Conservation (phyloP, 2,329 filamentous ascomycete species). For the Pezicula carpinea region DNA sequence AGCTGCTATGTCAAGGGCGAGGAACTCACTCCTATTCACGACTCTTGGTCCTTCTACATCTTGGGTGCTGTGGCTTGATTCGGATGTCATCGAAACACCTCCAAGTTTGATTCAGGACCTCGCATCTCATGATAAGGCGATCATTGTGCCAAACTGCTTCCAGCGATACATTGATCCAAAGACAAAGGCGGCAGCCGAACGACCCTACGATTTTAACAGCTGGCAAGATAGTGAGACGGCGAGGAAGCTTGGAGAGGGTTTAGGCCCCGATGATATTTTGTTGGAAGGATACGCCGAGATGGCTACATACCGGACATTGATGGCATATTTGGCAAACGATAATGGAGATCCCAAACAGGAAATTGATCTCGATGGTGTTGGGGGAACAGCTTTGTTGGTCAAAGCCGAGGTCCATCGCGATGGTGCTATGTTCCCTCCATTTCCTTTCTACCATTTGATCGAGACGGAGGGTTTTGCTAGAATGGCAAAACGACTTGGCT, state of each 20-base stretch:
- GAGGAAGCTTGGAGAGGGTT: slow-evolving; percentile 66
- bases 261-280: slow-evolving; percentile 89
- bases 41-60: slow-evolving; percentile 86
- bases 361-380: slow-evolving; percentile 84
- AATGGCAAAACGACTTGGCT: slow-evolving; percentile 88
- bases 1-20: slow-evolving; percentile 85
- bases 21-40: slow-evolving; percentile 93
- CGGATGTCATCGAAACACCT: slow-evolving; percentile 87
- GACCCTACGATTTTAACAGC: slow-evolving; percentile 95
- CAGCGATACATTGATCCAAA: slow-evolving; percentile 73
- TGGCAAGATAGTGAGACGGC: slow-evolving; percentile 89
- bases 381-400: slow-evolving; percentile 85
- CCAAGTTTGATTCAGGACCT: slow-evolving; percentile 84
- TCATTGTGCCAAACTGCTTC: slow-evolving; percentile 94
- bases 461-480: slow-evolving; percentile 98
- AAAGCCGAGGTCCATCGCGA: slow-evolving; percentile 97
- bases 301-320: slow-evolving; percentile 84
- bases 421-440: slow-evolving; percentile 97
- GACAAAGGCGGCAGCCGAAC: slow-evolving; percentile 65
- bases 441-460: slow-evolving; percentile 93
- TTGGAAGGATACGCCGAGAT: slow-evolving; percentile 92
- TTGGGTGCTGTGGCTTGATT: slow-evolving; percentile 96
- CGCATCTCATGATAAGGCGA: slow-evolving; percentile 78
- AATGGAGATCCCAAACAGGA: slow-evolving; percentile 54
- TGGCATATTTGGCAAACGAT: slow-evolving; percentile 73